Percentiles rank a stretch among this genome's conserved stretches.
Evolutionary conservation across 306 rosid species (phyloP).

Genomic region (Cucurbita pepo): DNA sequence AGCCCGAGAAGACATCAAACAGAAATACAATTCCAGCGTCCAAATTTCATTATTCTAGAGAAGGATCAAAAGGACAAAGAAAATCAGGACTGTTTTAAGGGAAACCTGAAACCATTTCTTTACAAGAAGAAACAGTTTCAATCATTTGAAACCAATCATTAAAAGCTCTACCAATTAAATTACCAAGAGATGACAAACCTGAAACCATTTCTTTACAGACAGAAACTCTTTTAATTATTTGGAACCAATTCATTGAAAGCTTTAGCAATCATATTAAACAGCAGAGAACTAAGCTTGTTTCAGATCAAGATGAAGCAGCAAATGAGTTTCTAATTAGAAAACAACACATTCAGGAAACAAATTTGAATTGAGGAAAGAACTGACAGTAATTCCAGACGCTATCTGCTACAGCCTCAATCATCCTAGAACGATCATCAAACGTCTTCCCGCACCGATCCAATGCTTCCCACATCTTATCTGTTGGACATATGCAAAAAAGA

Average conservation of each 20-base stretch:
- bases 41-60: not conserved
- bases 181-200: not conserved
- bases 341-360: not conserved
- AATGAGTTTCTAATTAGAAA: not conserved
- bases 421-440: conserved; percentile 35
- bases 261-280: not conserved
- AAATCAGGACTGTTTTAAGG: not conserved
- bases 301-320: not conserved
- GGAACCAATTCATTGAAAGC: not conserved
- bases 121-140: not conserved
- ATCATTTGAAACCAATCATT: not conserved
- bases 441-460: conserved; percentile 30
- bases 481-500: not conserved
- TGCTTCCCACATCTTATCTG: conserved; percentile 13
- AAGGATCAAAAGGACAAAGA: not conserved
- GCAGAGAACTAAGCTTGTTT: too few relatives aligned
- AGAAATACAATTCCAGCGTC: not conserved
- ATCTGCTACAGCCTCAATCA: conserved; percentile 37
- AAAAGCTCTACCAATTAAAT: not conserved
- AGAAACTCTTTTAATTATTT: not conserved
- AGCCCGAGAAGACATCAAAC: not conserved
- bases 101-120: not conserved
- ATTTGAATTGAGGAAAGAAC: conserved; percentile 6
- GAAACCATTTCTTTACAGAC: not conserved
- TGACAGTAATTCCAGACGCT: conserved; percentile 55